Evolutionary conservation across 441 rosid genomes (phyloP).

Genomic region (Aquilaria agallochum): DNA sequence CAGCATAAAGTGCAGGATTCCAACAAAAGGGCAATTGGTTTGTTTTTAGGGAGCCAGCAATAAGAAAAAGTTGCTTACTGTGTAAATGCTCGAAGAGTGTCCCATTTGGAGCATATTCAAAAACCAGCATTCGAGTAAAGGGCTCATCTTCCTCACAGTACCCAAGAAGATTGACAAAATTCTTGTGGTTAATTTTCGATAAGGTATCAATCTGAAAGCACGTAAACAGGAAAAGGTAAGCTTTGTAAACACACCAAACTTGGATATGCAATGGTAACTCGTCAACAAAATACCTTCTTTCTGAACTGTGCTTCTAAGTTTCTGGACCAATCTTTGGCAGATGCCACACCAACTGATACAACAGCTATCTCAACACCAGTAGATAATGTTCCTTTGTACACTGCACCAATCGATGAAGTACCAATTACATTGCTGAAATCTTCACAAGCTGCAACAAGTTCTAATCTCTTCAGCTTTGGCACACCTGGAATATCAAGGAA

Average conservation of each 20-base stretch:
- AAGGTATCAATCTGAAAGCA: slow-evolving; percentile 34
- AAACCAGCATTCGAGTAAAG: slow-evolving; percentile 62
- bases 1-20: no score
- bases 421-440: slow-evolving; percentile 60
- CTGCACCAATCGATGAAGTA: slow-evolving; percentile 40
- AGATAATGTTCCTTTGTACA: slow-evolving; percentile 61
- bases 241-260: background rate
- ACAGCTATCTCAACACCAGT: slow-evolving; percentile 55
- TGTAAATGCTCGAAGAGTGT: slow-evolving; percentile 60
- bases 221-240: slow-evolving; percentile 8
- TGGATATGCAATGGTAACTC: background rate
- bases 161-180: slow-evolving; percentile 51
- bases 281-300: slow-evolving; percentile 30
- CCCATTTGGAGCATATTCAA: slow-evolving; percentile 63
- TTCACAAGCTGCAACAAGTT: slow-evolving; percentile 59
- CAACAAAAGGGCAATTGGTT: background rate
- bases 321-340: slow-evolving; percentile 42
- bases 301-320: slow-evolving; percentile 44
- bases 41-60: background rate
- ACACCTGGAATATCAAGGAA: slow-evolving; percentile 33
- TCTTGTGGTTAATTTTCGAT: slow-evolving; percentile 47
- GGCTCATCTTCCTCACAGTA: slow-evolving; percentile 51
- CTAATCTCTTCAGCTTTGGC: slow-evolving; percentile 47
- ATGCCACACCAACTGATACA: slow-evolving; percentile 31
- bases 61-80: slow-evolving; percentile 26